phyloP scores from a whole-genome alignment of 805 yeast species.

The Teunomyces panamensis region DNA sequence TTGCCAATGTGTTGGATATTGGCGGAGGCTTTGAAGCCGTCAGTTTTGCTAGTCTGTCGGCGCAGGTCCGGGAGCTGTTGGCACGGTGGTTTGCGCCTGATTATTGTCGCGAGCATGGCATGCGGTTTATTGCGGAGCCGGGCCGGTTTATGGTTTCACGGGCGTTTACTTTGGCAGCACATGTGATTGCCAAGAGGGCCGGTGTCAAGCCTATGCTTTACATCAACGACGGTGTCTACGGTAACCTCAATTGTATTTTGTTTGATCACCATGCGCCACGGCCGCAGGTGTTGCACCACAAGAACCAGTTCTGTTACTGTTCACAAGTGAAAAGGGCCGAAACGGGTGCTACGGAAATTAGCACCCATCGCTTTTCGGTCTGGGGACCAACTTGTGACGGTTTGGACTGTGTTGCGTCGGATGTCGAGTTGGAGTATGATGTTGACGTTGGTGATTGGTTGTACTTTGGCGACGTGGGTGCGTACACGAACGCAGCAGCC shows the following conservation, averaged over 20 bases:
- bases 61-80: conserved; percentile 54
- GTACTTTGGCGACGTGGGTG: conserved; percentile 79
- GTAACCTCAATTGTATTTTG: conserved; percentile 89
- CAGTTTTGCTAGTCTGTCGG: conserved; percentile 58
- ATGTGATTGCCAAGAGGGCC: conserved; percentile 81
- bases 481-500: conserved; percentile 91
- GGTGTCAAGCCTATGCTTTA: conserved; percentile 60
- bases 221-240: conserved; percentile 93
- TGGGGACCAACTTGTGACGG: conserved; percentile 99
- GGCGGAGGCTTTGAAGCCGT: conserved; percentile 89
- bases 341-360: conserved; percentile 15
- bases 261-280: conserved; percentile 86
- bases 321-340: conserved; percentile 9
- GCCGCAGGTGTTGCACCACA: conserved; percentile 63
- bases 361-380: conserved; percentile 53
- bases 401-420: conserved; percentile 71
- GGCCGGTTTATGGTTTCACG: conserved; percentile 86
- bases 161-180: conserved; percentile 80
- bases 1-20: conserved; percentile 66
- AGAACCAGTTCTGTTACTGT: conserved; percentile 42
- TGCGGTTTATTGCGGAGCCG: conserved; percentile 80
- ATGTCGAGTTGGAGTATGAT: conserved; percentile 51
- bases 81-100: conserved; percentile 56
- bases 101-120: conserved; percentile 18
- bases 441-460: conserved; percentile 90